Evolutionary conservation across 352 stramenopile genomes (phyloP), one percentile per base, ranked within the genome.

Genomic region (Blastocystis sp.): DNA sequence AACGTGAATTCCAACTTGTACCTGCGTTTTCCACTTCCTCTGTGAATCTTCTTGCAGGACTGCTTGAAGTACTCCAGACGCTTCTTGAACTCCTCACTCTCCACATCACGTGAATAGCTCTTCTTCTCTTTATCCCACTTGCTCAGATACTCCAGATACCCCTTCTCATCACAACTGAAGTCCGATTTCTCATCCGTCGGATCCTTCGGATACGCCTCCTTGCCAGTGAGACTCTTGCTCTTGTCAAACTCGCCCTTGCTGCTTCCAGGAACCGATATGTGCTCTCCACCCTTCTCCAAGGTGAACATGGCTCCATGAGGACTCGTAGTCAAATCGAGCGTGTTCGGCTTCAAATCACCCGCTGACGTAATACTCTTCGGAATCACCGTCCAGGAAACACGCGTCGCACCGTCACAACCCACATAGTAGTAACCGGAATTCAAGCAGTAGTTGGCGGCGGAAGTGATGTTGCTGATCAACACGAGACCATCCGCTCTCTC

Each of bases 371-470:
- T n/a, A n/a, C n/a, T n/a, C n/a, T n/a, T n/a, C n/a, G n/a, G n/a
- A n/a, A n/a, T n/a, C n/a, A n/a, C n/a, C n/a, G n/a, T n/a, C n/a
- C n/a, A n/a, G n/a, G n/a, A n/a, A n/a, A n/a, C n/a, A n/a, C n/a
- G n/a, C n/a, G n/a, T n/a, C n/a, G n/a, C n/a, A n/a, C n/a, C n/a
- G n/a, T n/a, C 51, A 36, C 61, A 72, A 6, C 34, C 34, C 48
- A 72, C 51, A 27, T 72, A 72, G 21, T 72, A 72, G 36, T 72
- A 72, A 51, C 61, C 61, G 21, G 61, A 36, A 36, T 72, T 72
- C 61, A 72, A 36, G 36, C 61, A 72, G 34, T 72, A 72, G 21
- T 29, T 36, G 36, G 61, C 27, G 36, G 29, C 11, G 21, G 27
- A 38, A 0, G 32, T 53, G 29, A 72, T 4, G 18, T 72, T 72